A percentile compares a stretch with the other conserved stretches of the same genome.
Evolutionary conservation across 495 filamentous ascomycete species (phyloP).

Genomic region (Neurospora hispaniola): DNA sequence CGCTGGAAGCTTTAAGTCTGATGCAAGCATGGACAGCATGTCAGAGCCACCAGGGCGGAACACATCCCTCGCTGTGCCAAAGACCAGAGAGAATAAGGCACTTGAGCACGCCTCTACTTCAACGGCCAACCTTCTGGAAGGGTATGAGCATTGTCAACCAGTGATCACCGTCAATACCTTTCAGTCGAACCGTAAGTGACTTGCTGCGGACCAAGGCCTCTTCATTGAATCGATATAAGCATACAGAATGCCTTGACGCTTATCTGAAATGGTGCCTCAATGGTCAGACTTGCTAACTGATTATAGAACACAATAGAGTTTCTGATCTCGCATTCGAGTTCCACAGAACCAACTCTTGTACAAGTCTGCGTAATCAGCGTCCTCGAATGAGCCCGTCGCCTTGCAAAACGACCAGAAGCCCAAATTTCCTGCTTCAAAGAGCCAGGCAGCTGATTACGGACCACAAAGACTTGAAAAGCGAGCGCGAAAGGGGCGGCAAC

Average conservation of each 20-base stretch:
- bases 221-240: background rate
- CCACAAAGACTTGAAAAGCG: background rate
- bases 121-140: background rate
- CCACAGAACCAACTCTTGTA: background rate
- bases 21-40: slow-evolving; percentile 14
- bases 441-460: background rate
- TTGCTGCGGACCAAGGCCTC: background rate
- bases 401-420: background rate
- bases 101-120: background rate
- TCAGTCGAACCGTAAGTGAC: background rate
- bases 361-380: background rate
- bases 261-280: background rate
- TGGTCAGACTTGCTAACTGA: background rate
- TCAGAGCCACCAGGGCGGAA: slow-evolving; percentile 9
- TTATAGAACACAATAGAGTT: background rate
- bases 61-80: slow-evolving; percentile 16
- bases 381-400: background rate
- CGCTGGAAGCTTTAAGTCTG: slow-evolving; percentile 7
- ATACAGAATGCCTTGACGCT: background rate
- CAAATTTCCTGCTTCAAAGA: background rate
- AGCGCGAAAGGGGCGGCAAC: background rate
- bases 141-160: background rate
- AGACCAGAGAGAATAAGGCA: slow-evolving; percentile 13
- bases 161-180: background rate
- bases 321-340: background rate